These are phyloP conservation scores for Caryopteris hybrid DNA, from an alignment of 305 asterid species.

Conservation along the genomic window DNA sequence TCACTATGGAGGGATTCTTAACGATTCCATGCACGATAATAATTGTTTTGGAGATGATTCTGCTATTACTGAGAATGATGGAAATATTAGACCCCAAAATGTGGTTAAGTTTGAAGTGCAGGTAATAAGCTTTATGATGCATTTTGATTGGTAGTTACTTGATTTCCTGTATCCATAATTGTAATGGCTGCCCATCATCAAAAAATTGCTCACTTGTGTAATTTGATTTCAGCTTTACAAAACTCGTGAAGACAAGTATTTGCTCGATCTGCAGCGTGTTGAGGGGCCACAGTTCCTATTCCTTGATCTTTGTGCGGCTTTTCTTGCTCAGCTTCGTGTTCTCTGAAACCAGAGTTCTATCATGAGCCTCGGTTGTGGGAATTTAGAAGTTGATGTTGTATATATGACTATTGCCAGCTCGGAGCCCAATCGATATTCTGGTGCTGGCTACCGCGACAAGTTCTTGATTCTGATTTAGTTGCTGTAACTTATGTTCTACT, in stretches of 20 bases:
- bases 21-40: slow-evolving; percentile 47
- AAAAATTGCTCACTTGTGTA: too few species aligned
- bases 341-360: slow-evolving; percentile 36
- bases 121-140: slow-evolving; percentile 38
- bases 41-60: slow-evolving; percentile 65
- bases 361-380: slow-evolving; percentile 18
- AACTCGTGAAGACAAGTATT: slow-evolving; percentile 75
- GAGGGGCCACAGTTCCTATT: slow-evolving; percentile 81
- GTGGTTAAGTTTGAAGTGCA: slow-evolving; percentile 90
- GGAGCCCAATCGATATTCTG: slow-evolving; percentile 19
- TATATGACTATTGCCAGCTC: slow-evolving; percentile 26
- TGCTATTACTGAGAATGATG: slow-evolving; percentile 51
- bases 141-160: too few species aligned
- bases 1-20: slow-evolving; percentile 35
- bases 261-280: slow-evolving; percentile 84
- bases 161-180: too few species aligned
- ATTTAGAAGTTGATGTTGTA: slow-evolving; percentile 32
- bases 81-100: slow-evolving; percentile 32
- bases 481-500: too few species aligned
- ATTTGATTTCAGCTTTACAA: slow-evolving; percentile 65
- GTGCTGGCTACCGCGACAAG: too few species aligned
- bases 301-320: slow-evolving; percentile 79
- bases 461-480: too few species aligned
- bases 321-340: slow-evolving; percentile 81
- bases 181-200: too few species aligned